Evolutionary conservation across 208 protist genomes (phyloP), one percentile per base, ranked within the genome.

Genomic region (Novymonas esmeraldas): DNA sequence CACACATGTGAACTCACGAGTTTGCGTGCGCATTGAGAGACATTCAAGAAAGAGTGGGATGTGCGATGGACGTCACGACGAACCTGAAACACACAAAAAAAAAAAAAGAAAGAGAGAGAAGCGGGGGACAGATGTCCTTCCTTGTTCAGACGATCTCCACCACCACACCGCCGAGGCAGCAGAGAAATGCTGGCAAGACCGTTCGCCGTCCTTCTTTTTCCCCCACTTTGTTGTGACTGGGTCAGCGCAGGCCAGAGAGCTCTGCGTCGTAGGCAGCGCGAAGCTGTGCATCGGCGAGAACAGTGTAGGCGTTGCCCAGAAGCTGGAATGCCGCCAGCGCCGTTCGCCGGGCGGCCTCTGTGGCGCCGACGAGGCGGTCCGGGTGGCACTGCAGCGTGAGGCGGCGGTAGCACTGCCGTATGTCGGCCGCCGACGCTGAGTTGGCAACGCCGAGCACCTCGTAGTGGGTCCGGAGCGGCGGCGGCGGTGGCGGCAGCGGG

Each of bases 221-320:
- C n/a, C n/a, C n/a, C n/a, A n/a, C n/a, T n/a, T n/a, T n/a, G n/a
- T n/a, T n/a, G 26, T 7, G 6, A 36, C 6, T 55, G 4, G 6
- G n/a, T 55, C 42, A 74, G 59, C 20, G 42, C 28, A 26, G 41
- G 11, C 48, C 34, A 6, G 38, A 55, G 54, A 94, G 51, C 10
- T 76, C 77, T 24, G 63, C 70, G 74, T 99, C 98, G 79, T 99
- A 99, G 7, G 93, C 58, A 44, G 79, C 60, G 39, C 98, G 91
- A 59, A 98, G 97, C 45, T 92, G 68, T 6, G 73, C 45, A 64
- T 99, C 95, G 6, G 71, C 81, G 1, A 99, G 85, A 6, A 99
- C 85, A 28, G 95, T 93, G 83, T 99, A 98, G 10, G 98, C 98
- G 24, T 93, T 58, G 52, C 86, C 96, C 20, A 99, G 91, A 46